Conservation (phyloP, 805 yeast genomes). For the Suhomyces kilbournensis region DNA sequence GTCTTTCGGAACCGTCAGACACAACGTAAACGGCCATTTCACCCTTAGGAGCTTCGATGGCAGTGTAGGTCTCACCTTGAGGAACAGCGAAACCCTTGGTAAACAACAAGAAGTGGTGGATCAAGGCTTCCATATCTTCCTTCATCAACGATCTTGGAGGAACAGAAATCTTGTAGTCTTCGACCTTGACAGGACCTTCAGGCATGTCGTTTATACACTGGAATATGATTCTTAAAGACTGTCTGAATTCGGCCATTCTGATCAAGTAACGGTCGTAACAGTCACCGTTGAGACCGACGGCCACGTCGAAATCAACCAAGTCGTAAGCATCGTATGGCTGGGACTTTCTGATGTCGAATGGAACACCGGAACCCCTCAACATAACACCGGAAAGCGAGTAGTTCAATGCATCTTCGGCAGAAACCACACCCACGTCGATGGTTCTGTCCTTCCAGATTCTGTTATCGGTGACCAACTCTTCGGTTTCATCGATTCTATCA, state of each 20-base stretch:
- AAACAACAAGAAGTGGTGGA: constrained; percentile 83
- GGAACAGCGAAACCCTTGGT: constrained; percentile 90
- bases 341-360: constrained; percentile 79
- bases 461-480: constrained; percentile 84
- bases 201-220: constrained; percentile 92
- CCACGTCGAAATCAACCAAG: constrained; percentile 77
- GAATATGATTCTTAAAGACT: constrained; percentile 81
- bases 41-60: constrained; percentile 93
- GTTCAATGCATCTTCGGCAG: constrained; percentile 85
- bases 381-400: constrained; percentile 81
- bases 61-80: constrained; percentile 86
- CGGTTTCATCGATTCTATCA: constrained; percentile 87
- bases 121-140: constrained; percentile 89
- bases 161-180: constrained; percentile 80
- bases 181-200: constrained; percentile 86
- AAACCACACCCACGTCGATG: constrained; percentile 70
- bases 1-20: constrained; percentile 86
- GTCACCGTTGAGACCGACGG: constrained; percentile 86
- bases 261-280: constrained; percentile 86
- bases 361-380: constrained; percentile 89
- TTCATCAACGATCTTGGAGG: constrained; percentile 83
- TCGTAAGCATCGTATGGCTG: constrained; percentile 92
- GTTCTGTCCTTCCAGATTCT: constrained; percentile 92
- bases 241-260: constrained; percentile 92
- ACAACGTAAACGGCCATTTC: constrained; percentile 91